phyloP scores from a whole-genome alignment of 2,329 filamentous ascomycete species.

The Colletotrichum theobromicola region DNA sequence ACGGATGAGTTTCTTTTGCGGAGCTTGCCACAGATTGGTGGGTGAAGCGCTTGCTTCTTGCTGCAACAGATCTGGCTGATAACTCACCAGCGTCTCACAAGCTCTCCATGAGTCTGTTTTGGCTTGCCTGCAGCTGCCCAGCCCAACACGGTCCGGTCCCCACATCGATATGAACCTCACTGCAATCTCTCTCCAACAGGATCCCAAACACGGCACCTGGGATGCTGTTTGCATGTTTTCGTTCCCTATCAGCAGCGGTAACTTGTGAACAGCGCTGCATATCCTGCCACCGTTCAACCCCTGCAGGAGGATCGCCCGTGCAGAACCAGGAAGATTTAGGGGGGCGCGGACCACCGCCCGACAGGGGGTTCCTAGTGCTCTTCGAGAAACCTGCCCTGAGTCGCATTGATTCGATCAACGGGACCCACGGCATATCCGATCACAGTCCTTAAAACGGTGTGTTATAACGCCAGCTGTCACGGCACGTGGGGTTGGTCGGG shows the following conservation, averaged over 20 bases:
- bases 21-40: background rate
- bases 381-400: background rate
- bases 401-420: conserved; percentile 5
- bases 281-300: background rate
- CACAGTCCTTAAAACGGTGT: conserved; percentile 2
- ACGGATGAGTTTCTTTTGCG: background rate
- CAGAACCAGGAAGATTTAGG: background rate
- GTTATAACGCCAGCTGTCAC: conserved; percentile 2
- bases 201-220: background rate
- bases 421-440: background rate
- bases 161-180: background rate
- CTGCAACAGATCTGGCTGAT: background rate
- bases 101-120: conserved; percentile 2
- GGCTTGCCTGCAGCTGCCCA: background rate
- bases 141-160: background rate
- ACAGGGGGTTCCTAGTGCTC: background rate
- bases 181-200: conserved; percentile 7
- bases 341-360: background rate
- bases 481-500: conserved; percentile 11
- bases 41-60: background rate
- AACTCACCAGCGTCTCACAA: conserved; percentile 1
- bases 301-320: conserved; percentile 4
- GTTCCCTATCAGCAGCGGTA: background rate
- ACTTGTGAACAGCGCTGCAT: background rate
- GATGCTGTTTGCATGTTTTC: background rate